Base-by-base conservation (phyloP, 352 stramenopile species). In the Pythium monospermum region DNA sequence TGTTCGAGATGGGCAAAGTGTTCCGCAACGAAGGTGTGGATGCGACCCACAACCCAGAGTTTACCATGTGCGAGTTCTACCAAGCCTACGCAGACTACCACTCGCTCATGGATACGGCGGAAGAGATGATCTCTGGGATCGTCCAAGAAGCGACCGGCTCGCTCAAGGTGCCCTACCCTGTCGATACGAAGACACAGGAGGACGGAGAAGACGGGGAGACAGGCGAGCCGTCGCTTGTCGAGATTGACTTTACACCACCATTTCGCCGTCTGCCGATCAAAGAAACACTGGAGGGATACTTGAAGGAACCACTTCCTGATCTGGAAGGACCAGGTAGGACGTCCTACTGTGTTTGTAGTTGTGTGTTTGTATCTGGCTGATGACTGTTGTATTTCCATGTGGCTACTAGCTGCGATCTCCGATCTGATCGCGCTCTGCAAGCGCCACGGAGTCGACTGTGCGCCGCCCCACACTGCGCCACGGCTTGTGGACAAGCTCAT, bases 61-160 rank as follows among this genome's bases (percentile, higher is more conserved):
- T 99, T 70, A 99, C 96, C 5, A 99, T 97, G 5, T 98, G 96
- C 66, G 96, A 99, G 78, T 99, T 98, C 63, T 99, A 99, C 70
- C 75, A 95, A 73, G 96, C 97, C 7, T 99, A 99, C 65, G 96
- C 96, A 6, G 97, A 99, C 70, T 99, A 99, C 81, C 73, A 99
- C 61, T 92, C 98, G 57, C 75, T 99, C 26, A 99, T 99, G 95
- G 75, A 91, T 40, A 98, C 97, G 71, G 97, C 96, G 6, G 96
- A 99, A 71, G 90, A 98, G 45, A 93, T 99, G 81, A 74, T 99
- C 25, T 96, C 85, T 41, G 87, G 68, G 52, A 73, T 80, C 51
- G 96, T 98, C n/a, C 97, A 98, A 67, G 81, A 96, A 49, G 91
- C 99, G 49, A 98, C 81, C 19, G 96, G 96, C 6, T 85, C 76